Conservation (phyloP, 805 yeast genomes). For the Debaryomyces maramus region DNA sequence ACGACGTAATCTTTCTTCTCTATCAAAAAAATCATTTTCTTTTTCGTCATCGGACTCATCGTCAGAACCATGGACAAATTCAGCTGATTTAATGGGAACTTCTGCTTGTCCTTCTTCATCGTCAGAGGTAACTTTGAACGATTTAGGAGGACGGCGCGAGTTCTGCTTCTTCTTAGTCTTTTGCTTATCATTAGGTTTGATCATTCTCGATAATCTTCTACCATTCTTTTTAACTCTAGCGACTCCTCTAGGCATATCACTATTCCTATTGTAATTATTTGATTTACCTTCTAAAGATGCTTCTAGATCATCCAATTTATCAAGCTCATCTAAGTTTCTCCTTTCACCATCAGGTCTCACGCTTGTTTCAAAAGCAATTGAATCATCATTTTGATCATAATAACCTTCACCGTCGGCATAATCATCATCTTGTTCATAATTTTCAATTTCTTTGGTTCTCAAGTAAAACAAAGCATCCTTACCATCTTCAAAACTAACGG, state of each 20-base stretch:
- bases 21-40: slow-evolving; percentile 51
- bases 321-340: slow-evolving; percentile 20
- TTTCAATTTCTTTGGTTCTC: slow-evolving; percentile 23
- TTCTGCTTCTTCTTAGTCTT: slow-evolving; percentile 11
- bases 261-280: slow-evolving; percentile 14
- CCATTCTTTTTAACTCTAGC: slow-evolving; percentile 23
- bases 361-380: slow-evolving; percentile 31
- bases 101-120: slow-evolving; percentile 8
- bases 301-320: slow-evolving; percentile 41
- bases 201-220: slow-evolving; percentile 7
- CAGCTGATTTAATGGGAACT: slow-evolving; percentile 46
- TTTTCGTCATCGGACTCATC: slow-evolving; percentile 62
- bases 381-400: slow-evolving; percentile 26
- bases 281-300: slow-evolving; percentile 22
- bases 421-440: slow-evolving; percentile 14
- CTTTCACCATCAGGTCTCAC: slow-evolving; percentile 12
- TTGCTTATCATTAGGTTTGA: slow-evolving; percentile 9
- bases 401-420: slow-evolving; percentile 32
- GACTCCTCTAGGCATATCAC: slow-evolving; percentile 20
- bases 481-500: slow-evolving; percentile 34
- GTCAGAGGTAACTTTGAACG: slow-evolving; percentile 31
- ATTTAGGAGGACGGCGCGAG: slow-evolving; percentile 20
- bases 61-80: slow-evolving; percentile 59
- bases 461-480: slow-evolving; percentile 36
- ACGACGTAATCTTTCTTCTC: slow-evolving; percentile 52